Evolutionary conservation across 176 grass and related monocot genomes (phyloP), one percentile per base, ranked within the genome.

Genomic region (Ananas comosus): DNA sequence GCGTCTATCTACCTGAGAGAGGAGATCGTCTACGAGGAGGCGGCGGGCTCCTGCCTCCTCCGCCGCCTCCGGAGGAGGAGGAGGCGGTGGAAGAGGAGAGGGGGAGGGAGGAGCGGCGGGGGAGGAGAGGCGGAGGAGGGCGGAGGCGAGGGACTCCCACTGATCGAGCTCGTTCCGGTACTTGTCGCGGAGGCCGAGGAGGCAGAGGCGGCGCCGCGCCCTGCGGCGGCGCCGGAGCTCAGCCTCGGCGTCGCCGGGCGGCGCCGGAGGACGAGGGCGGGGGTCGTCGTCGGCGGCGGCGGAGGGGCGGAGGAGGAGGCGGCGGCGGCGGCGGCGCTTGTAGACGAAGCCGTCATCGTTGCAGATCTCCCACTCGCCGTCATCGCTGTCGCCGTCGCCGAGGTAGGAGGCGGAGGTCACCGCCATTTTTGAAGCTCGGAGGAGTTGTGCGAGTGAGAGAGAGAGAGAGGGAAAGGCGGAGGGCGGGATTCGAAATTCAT

Each of bases 351-450:
- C 73, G 12, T 53, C 23, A 9, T 75, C 73, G 14, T 75, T 75
- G 73, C 73, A 66, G 49, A 75, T 75, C 49, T 75, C 73, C 63
- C 73, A 75, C 61, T 66, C 73, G 63, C 42, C 73, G 63, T 66
- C 63, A 23, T 48, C 71, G 71, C 2, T 6, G 29, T 66, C 73
- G 63, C 19, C 73, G 63, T 66, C 63, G 63, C 48, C 56, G n/a
- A 59, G 19, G 19, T 18, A 51, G 49, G 56, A n/a, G 56, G 56
- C 16, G 16, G 56, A 59, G 56, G 56, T 21, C 56, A 21, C 56
- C 56, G n/a, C n/a, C 56, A 59, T 59, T 47, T 12, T 10, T 48
- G 28, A 17, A 42, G 14, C n/a, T 2, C 29, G 29, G 70, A 13
- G 54, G n/a, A 16, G 14, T 14, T 17, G 50, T 12, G 68, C 9